Base-by-base conservation (phyloP, 1,284 basidiomycete species). In the Ganoderma sp. region DNA sequence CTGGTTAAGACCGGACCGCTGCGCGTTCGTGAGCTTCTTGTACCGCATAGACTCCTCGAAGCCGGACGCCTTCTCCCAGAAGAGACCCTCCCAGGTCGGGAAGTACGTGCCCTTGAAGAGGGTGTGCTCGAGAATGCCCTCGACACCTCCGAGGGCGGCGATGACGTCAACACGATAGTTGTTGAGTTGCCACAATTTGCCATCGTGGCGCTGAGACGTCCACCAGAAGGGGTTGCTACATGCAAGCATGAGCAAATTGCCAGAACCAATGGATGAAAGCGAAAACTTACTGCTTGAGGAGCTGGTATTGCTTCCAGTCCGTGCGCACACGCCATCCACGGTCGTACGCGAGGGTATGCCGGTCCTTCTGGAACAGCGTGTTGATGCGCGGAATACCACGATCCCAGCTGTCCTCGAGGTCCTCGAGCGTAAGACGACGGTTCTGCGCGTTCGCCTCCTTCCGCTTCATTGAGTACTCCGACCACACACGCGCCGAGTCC, bases 101-200 rank as follows among this genome's bases (percentile, higher is more conserved):
- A 96, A 96, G 79, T 95, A 97, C 14, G 96, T 98, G 63, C 96
- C 97, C 82, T 98, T 98, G 88, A 99, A 99, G 58, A 99, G 82
- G 0, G 96, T 98, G 78, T 99, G 98, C 81, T 99, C 97, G 32
- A 99, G 83, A 73, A 98, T 98, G 73, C 96, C 96, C 81, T 99
- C 97, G 19, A 98, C 95, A 87, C 96, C 97, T 73, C 98, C 98
- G 17, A 99, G 85, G 9, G 98, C 98, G n/a, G 97, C 96, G 74
- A 99, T 99, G 54, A 99, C 96, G 79, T 99, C 98, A 60, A 99
- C 96, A 73, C 97, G 95, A 82, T 99, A 99, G 80, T 97, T 96
- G 84, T 99, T 99, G 68, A 99, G 84, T 75, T 98, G 95, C 96
- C 97, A 99, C 4, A 99, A 84, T 81, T 99, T 98, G 67, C 98